Percentiles rank a stretch among this genome's conserved stretches.
These are phyloP conservation scores for Pestalotiopsis sp. DNA, from an alignment of 2,329 filamentous ascomycete species.

Conservation along the genomic window DNA sequence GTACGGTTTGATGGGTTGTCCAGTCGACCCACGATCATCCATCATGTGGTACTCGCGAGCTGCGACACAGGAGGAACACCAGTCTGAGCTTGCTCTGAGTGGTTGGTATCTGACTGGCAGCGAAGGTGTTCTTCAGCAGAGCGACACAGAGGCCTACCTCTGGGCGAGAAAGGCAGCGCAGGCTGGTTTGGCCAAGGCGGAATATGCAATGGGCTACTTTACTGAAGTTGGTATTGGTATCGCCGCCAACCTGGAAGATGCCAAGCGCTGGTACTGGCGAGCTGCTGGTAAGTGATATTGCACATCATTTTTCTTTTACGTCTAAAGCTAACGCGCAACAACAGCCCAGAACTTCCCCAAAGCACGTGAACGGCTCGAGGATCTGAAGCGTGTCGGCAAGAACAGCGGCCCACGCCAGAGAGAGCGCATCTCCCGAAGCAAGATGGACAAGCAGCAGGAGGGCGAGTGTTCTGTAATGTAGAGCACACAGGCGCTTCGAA, in stretches of 20 bases:
- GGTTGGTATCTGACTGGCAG: constrained; percentile 96
- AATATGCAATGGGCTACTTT: constrained; percentile 98
- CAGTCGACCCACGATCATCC: constrained; percentile 78
- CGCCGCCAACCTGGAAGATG: constrained; percentile 84
- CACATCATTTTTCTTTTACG: constrained; percentile 5
- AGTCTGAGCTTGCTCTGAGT: constrained; percentile 80
- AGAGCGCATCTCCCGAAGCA: constrained; percentile 79
- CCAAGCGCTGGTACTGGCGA: constrained; percentile 97
- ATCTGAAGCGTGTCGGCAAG: constrained; percentile 79
- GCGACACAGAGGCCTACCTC: constrained; percentile 93
- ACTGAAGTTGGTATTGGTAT: constrained; percentile 94
- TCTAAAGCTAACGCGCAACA: constrained; percentile 27
- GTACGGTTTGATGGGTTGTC: constrained; percentile 81
- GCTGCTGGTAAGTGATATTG: constrained; percentile 78
- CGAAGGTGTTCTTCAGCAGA: constrained; percentile 85
- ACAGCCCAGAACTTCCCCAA: constrained; percentile 92
- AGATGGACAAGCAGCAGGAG: constrained; percentile 81
- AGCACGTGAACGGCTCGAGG: constrained; percentile 88
- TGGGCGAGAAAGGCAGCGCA: constrained; percentile 94
- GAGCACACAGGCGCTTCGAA: constrained; percentile 19
- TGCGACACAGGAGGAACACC: constrained; percentile 90
- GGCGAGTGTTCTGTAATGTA: constrained; percentile 88
- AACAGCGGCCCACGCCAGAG: constrained; percentile 70
- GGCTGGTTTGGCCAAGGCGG: constrained; percentile 86
- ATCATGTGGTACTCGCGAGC: constrained; percentile 95